These are phyloP conservation scores for Klebsormidium nitens DNA, from an alignment of 139 green algal species.

Conservation along the genomic window DNA sequence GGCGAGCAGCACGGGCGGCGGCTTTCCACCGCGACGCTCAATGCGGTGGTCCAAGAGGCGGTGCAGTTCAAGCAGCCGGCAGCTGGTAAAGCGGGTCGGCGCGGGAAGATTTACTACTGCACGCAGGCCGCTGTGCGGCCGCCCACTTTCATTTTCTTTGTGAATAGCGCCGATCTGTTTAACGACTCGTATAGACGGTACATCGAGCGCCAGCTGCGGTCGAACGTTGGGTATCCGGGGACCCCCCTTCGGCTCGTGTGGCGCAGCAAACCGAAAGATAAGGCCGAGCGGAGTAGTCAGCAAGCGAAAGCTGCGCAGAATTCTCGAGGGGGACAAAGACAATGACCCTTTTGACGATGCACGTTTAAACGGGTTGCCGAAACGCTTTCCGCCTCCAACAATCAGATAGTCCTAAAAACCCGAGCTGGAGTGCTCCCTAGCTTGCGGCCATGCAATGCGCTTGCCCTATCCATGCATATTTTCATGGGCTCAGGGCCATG, in stretches of 20 bases:
- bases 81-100: constrained; percentile 44
- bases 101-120: constrained; percentile 85
- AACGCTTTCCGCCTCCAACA: no score
- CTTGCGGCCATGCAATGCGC: no score
- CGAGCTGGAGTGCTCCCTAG: no score
- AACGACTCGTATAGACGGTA: constrained; percentile 80
- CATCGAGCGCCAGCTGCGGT: constrained; percentile 73
- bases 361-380: no score
- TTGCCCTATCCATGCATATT: no score
- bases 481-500: no score
- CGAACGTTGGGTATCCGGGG: constrained; percentile 79
- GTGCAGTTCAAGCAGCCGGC: constrained; percentile 37
- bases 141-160: constrained; percentile 96
- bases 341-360: no score
- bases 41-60: constrained; percentile 72
- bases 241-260: constrained; percentile 78
- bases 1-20: constrained; percentile 73
- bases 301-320: no score
- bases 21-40: constrained; percentile 87
- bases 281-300: no score
- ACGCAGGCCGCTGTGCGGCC: constrained; percentile 63
- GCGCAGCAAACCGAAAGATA: no score
- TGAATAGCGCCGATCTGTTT: constrained; percentile 86
- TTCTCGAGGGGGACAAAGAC: no score
- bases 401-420: no score